These are phyloP conservation scores for Collybiopsis luxurians DNA, from an alignment of 768 basidiomycete genomes.

Conservation along the genomic window DNA sequence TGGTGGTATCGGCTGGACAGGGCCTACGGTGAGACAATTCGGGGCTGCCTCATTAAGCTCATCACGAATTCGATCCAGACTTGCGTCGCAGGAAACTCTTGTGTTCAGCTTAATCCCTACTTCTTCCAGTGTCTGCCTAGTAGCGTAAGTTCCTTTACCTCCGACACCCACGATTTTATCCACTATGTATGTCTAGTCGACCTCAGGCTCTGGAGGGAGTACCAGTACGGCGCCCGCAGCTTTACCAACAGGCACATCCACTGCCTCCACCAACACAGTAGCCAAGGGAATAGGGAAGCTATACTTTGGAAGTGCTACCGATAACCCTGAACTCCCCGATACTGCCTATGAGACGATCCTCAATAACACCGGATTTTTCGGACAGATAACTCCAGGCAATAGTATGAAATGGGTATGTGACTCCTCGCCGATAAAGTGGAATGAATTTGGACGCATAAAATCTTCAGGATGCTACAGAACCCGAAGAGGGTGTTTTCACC, in stretches of 20 bases:
- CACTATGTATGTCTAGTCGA: neutral
- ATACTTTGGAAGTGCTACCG: constrained; percentile 51
- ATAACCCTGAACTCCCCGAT: constrained; percentile 45
- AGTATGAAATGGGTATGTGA: constrained; percentile 59
- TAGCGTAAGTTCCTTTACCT: neutral
- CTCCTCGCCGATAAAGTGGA: constrained; percentile 17
- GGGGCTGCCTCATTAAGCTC: neutral
- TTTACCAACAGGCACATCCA: no score
- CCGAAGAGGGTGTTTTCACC: constrained; percentile 28
- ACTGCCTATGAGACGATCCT: constrained; percentile 36
- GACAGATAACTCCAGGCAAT: constrained; percentile 48
- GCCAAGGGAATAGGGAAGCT: constrained; percentile 43
- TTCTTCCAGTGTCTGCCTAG: constrained; percentile 44
- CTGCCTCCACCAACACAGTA: constrained; percentile 21
- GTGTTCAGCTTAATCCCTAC: constrained; percentile 35
- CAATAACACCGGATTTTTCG: constrained; percentile 36
- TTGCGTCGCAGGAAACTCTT: constrained; percentile 38
- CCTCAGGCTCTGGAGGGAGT: neutral
- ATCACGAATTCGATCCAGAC: constrained; percentile 23
- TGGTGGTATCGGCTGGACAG: constrained; percentile 25
- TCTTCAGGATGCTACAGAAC: constrained; percentile 37
- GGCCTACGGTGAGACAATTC: constrained; percentile 23
- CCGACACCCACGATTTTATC: neutral
- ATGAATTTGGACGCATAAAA: neutral
- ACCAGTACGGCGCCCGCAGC: no score